These are phyloP conservation scores for Collybia sordida DNA, from an alignment of 768 basidiomycete genomes.

Conservation along the genomic window DNA sequence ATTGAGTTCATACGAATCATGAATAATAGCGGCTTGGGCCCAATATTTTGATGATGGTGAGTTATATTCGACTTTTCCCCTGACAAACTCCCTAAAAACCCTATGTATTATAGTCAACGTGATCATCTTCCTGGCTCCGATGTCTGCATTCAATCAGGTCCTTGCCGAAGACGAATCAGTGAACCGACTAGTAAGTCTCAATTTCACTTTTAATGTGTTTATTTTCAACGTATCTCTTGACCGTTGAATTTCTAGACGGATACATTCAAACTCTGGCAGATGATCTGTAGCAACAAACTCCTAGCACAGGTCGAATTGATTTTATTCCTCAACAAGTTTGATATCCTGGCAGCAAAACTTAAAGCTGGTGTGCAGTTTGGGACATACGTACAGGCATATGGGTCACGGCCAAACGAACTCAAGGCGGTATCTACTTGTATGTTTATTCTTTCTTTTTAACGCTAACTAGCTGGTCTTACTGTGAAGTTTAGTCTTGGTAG, in stretches of 20 bases:
- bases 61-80: constrained; percentile 6
- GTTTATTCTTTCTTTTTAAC: constrained; percentile 11
- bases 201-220: constrained; percentile 1
- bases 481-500: constrained; percentile 43
- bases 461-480: constrained; percentile 4
- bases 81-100: background rate
- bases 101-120: constrained; percentile 49
- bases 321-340: constrained; percentile 62
- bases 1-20: background rate
- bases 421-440: constrained; percentile 54
- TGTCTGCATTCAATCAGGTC: constrained; percentile 65
- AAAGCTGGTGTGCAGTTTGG: constrained; percentile 50
- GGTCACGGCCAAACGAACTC: constrained; percentile 48
- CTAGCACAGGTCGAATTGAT: constrained; percentile 54
- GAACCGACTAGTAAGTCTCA: constrained; percentile 55
- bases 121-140: constrained; percentile 66
- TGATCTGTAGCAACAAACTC: constrained; percentile 56
- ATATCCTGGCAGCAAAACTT: constrained; percentile 57
- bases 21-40: constrained; percentile 56
- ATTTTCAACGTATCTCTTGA: background rate
- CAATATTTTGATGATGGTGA: constrained; percentile 69
- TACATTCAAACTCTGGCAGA: constrained; percentile 58
- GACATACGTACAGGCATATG: constrained; percentile 56
- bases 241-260: constrained; percentile 39
- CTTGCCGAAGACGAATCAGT: constrained; percentile 56